Evolutionary conservation across 208 protist genomes (phyloP), one percentile per base, ranked within the genome.

Genomic region (Acanthamoeba castellanii): DNA sequence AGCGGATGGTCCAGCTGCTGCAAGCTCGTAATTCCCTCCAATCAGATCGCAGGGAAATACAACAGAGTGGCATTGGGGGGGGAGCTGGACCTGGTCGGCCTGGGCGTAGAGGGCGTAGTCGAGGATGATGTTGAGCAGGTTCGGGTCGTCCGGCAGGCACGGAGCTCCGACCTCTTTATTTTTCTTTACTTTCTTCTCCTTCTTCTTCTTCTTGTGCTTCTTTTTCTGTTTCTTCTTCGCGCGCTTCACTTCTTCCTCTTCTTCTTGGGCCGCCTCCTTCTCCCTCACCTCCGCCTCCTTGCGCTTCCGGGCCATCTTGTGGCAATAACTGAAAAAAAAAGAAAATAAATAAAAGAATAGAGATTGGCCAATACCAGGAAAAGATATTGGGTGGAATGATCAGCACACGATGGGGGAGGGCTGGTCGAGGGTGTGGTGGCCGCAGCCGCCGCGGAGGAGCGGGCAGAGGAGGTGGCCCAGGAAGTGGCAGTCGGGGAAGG

Each of bases 401-500:
- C 57, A 61, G 59, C 84, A 90, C 18, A 90, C 42, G 84, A 90
- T 34, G 22, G 84, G 84, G 30, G 50, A 70, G 84, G 84, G 84
- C 6, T 52, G 45, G 84, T 90, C 84, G 34, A 34, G 50, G 18
- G 84, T 90, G 84, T 90, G 84, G 84, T 66, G 88, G 27, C 88
- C 88, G 66, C 88, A 93, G 34, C 88, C 88, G 30, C n/a, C 61
- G 22, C 61, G 61, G 27, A 93, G 55, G 25, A 93, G 66, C 88
- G 88, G 88, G 68, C 88, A 93, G 55, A 93, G 42, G 32, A 93
- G 61, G 64, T 93, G 55, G 18, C 16, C 88, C 64, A 93, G 66
- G 61, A 93, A 78, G 68, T 93, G 88, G 88, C 88, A 93, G 37
- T 93, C 88, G 16, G 66, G 88, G 61, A 93, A 93, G 13, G 88